Evolutionary conservation across 768 basidiomycete species (phyloP).

Genomic region (Boletus vinaceobasis): DNA sequence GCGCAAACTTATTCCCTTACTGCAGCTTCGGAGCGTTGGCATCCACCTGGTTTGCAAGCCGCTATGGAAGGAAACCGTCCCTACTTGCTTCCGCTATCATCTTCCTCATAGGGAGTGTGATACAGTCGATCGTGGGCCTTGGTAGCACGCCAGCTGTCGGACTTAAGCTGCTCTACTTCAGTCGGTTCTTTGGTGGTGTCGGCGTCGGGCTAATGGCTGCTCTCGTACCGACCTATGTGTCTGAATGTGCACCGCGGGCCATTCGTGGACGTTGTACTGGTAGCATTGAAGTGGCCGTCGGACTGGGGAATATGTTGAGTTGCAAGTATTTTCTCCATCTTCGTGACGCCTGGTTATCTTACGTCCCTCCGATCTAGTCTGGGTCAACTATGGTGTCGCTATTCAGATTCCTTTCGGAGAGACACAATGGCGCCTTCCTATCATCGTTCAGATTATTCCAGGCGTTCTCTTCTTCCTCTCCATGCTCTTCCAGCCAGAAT

Average conservation of each 20-base stretch:
- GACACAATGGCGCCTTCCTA: constrained; percentile 37
- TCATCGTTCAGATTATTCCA: constrained; percentile 40
- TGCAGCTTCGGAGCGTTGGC: constrained; percentile 24
- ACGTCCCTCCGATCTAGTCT: constrained; percentile 22
- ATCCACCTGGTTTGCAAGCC: constrained; percentile 27
- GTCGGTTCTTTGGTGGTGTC: constrained; percentile 47
- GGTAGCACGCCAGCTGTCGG: constrained; percentile 25
- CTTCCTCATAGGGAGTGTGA: constrained; percentile 33
- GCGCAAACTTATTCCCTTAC: background rate
- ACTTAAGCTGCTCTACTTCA: constrained; percentile 30
- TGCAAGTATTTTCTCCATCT: constrained; percentile 22
- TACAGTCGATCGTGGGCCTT: constrained; percentile 35
- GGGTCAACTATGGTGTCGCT: constrained; percentile 35
- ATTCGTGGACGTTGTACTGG: constrained; percentile 39
- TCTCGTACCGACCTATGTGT: constrained; percentile 36
- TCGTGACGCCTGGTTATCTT: background rate
- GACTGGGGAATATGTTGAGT: constrained; percentile 34
- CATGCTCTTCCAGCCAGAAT: constrained; percentile 41
- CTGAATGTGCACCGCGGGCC: constrained; percentile 35
- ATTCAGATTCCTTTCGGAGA: constrained; percentile 24
- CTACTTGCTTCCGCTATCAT: constrained; percentile 31
- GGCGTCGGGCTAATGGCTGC: constrained; percentile 41
- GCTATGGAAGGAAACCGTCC: constrained; percentile 36
- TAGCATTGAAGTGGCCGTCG: constrained; percentile 31
- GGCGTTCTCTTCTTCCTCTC: constrained; percentile 33